These are phyloP conservation scores for Golovinomyces cichoracearum DNA, from an alignment of 2,329 filamentous ascomycete genomes.

Conservation along the genomic window DNA sequence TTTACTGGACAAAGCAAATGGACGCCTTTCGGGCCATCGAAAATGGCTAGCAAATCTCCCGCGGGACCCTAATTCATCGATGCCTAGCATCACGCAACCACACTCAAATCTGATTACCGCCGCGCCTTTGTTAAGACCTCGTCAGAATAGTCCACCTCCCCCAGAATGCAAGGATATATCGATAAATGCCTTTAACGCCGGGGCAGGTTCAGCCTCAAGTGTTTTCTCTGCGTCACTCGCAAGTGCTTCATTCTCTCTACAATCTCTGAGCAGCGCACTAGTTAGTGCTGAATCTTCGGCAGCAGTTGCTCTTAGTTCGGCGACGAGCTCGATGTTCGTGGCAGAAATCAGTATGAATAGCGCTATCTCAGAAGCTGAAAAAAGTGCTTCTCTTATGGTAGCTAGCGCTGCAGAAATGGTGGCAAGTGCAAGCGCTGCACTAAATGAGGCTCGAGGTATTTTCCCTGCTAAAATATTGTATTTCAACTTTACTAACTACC, in stretches of 20 bases:
- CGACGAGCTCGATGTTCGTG: conserved; percentile 1
- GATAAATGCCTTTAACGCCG: background rate
- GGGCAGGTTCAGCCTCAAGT: background rate
- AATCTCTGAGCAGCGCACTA: background rate
- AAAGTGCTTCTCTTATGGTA: conserved; percentile 2
- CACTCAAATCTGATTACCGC: background rate
- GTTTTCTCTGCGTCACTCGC: conserved; percentile 1
- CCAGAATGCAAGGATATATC: conserved; percentile 1
- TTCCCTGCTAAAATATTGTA: background rate
- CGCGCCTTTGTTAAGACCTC: background rate
- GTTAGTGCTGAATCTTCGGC: background rate
- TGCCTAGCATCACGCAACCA: background rate
- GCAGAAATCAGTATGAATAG: conserved; percentile 1
- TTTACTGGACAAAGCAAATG: conserved; percentile 1
- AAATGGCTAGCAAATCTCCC: background rate
- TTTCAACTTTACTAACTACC: background rate
- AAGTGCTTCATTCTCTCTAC: conserved; percentile 1
- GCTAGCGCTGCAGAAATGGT: conserved; percentile 1
- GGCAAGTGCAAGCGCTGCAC: conserved; percentile 3
- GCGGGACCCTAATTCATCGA: background rate
- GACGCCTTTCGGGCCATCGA: background rate
- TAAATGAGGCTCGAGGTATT: conserved; percentile 4
- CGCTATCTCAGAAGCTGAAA: conserved; percentile 3
- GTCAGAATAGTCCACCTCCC: background rate
- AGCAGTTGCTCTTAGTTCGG: background rate